Base-by-base conservation (phyloP, 805 yeast species). In the Candida golubevii region DNA sequence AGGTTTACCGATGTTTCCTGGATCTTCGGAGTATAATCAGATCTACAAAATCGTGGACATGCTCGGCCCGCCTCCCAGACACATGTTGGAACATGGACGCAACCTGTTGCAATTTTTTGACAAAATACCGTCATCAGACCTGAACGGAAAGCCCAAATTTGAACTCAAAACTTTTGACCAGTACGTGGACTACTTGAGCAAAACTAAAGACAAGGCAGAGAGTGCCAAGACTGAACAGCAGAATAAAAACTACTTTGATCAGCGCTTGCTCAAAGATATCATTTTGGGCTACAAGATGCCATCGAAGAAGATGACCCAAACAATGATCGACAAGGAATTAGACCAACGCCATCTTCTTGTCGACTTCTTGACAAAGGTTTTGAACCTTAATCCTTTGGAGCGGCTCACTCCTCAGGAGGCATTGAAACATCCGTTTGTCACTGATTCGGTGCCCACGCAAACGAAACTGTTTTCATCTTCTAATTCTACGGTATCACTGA, bases 361-460 rank as follows among this genome's bases (percentile, higher is more conserved):
- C 26, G 96, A 91, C 62, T 88, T 93, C 55, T 71, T 93, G 39
- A 65, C 72, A 35, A 95, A 95, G 26, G 75, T 88, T 8, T 69
- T 93, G 49, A 87, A 84, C 52, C 64, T 88, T 56, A 90, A 91
- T 62, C 99, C 99, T 0, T 74, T 93, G 55, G 96, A 89, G 62
- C 78, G 99, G 55, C 85, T 97, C 85, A 88, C 97, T 0, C 99
- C 99, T 10, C 96, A 88, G 54, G 97, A 93, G 62, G 99, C 98
- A 0, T 71, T 83, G 12, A 71, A 79, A 62, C 99, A 93, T 66
- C 97, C 98, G 0, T 93, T 93, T 62, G 80, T 93, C 14, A 85
- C 49, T 38, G 71, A 66, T 40, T 51, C 54, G 10, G 33, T 38
- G 18, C 27, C 29, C 23, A 7, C 43, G 8, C 40, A 33, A 26